Conservation (phyloP, 257 asterid genomes). For the Capsicum pubescens region DNA sequence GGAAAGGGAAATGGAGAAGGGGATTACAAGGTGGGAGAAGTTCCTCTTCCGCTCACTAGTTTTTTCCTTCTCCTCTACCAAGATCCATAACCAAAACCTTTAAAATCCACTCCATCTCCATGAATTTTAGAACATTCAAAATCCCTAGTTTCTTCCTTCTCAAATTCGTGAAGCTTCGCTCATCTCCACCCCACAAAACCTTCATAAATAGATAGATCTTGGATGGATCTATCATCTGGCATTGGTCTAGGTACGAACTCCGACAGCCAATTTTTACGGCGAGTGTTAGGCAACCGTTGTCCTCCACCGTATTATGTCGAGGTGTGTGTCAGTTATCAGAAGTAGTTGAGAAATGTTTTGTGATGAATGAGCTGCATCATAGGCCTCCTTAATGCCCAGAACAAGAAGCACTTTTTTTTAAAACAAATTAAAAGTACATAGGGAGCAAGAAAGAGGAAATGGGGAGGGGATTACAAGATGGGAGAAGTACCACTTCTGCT, state of each 20-base stretch:
- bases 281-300: constrained; percentile 18
- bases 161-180: too few relatives aligned
- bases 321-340: constrained; percentile 96
- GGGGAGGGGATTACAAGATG: too few relatives aligned
- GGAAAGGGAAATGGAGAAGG: neutral
- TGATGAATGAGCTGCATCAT: constrained; percentile 92
- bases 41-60: neutral
- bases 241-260: too few relatives aligned
- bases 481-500: too few relatives aligned
- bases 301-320: constrained; percentile 89
- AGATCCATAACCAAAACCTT: neutral
- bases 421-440: too few relatives aligned
- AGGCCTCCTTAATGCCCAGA: constrained; percentile 97
- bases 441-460: too few relatives aligned
- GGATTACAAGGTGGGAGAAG: neutral
- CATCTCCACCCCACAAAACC: too few relatives aligned
- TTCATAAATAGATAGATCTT: too few relatives aligned
- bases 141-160: too few relatives aligned
- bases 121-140: too few relatives aligned
- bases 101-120: neutral
- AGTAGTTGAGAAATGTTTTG: constrained; percentile 82
- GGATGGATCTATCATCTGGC: too few relatives aligned
- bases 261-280: too few relatives aligned
- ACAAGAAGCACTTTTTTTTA: constrained; percentile 63
- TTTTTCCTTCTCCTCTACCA: neutral